phyloP scores from a whole-genome alignment of 176 grass and related monocot genomes.

The Hordeum vulgare region MorexV3_pseudomolecules_assembly NC_058518.1:270548969-270549468 shows the following conservation, averaged over 20 bases:
- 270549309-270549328: neutral
- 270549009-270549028: constrained; percentile 89
- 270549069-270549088: constrained; percentile 89
- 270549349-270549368: neutral
- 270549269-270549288: constrained; percentile 88
- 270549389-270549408: neutral
- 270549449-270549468: constrained; percentile 72
- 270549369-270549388: neutral
- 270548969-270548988: constrained; percentile 78
- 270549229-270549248: constrained; percentile 87
- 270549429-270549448: constrained; percentile 27
- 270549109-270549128: constrained; percentile 8
- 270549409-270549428: constrained; percentile 1
- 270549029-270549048: constrained; percentile 44
- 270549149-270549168: constrained; percentile 32
- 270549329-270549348: neutral
- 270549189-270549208: constrained; percentile 87
- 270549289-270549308: constrained; percentile 82
- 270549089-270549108: constrained; percentile 25
- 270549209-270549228: constrained; percentile 92
- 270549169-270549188: constrained; percentile 92
- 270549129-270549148: constrained; percentile 17
- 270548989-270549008: constrained; percentile 64
- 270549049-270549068: constrained; percentile 76
- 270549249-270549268: constrained; percentile 82